Conservation (phyloP, 2,329 filamentous ascomycete genomes). For the Claviceps spartinae region DNA sequence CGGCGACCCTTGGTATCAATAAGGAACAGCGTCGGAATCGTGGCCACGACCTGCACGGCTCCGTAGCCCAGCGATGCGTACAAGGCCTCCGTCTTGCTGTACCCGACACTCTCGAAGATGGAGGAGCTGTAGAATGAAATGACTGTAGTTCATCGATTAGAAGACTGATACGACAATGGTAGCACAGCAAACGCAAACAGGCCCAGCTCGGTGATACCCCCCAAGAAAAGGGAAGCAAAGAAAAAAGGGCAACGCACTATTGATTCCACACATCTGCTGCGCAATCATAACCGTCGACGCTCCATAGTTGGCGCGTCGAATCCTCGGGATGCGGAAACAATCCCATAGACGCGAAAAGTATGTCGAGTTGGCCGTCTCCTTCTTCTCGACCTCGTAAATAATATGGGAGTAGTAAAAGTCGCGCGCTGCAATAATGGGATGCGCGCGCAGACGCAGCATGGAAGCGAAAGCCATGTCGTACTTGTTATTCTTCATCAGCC, state of each 20-base stretch:
- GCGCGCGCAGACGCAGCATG: conserved; percentile 33
- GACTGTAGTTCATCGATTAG: conserved; percentile 17
- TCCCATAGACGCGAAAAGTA: conserved; percentile 29
- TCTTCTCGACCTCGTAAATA: conserved; percentile 19
- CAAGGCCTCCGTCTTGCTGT: conserved; percentile 33
- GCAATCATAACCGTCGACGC: conserved; percentile 68
- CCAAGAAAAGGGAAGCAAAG: not conserved
- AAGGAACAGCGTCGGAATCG: conserved; percentile 17
- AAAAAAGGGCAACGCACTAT: conserved; percentile 8
- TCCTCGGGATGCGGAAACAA: conserved; percentile 50
- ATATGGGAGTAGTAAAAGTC: conserved; percentile 40
- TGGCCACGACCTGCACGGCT: conserved; percentile 31
- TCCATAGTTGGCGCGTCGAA: conserved; percentile 59
- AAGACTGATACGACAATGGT: not conserved
- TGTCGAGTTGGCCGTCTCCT: conserved; percentile 13
- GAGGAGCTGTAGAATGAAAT: conserved; percentile 58
- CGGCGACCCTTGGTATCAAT: conserved; percentile 18
- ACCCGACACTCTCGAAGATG: conserved; percentile 41
- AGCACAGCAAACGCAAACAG: not conserved
- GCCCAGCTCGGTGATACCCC: too few relatives aligned
- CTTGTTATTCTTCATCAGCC: conserved; percentile 49
- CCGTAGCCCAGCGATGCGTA: conserved; percentile 29
- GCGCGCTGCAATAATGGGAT: conserved; percentile 39
- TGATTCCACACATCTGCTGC: conserved; percentile 45
- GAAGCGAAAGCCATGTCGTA: conserved; percentile 42